Evolutionary conservation across 2,329 filamentous ascomycete species (phyloP), one percentile per base, ranked within the genome.

Genomic region (Colletotrichum sp.): DNA sequence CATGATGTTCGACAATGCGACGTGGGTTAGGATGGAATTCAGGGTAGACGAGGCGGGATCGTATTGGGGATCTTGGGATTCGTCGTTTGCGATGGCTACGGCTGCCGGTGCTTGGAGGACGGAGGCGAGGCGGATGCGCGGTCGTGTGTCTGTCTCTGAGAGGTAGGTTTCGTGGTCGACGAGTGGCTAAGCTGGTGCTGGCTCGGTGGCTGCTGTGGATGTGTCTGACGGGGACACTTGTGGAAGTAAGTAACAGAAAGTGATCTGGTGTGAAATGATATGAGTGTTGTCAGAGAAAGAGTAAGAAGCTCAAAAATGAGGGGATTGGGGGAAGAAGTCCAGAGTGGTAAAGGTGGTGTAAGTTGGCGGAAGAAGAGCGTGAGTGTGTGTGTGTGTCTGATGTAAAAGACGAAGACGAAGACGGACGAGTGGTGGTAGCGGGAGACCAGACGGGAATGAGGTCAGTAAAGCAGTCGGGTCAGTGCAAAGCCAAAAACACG

Each of bases 1-100:
- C 76, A 77, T 77, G 66, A 65, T 77, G 76, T 76, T 77, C 70
- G 39, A 75, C 74, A 67, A 75, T 75, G 71, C 71, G 74, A 71
- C 71, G 66, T 75, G 43, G 74, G 66, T 75, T 70, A 32, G 28
- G 30, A 75, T 66, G 60, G 70, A 28, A 55, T 61, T 70, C 66
- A 61, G 66, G 66, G 15, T 70, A 36, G 43, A 58, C n/a, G 73
- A 65, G 58, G 18, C 30, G 48, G 15, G 70, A 48, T 65, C 32
- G 70, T 68, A 34, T 52, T 68, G 70, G 70, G 48, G 43, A 69
- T 69, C 43, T 30, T 55, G 36, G 43, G 55, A 34, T 34, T 66
- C 52, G 72, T 67, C 36, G 48, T 15, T 25, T 30, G 36, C 18
- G 36, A 10, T 48, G 32, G 52, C 32, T 56, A 48, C 34, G 55